Evolutionary conservation across 2,329 filamentous ascomycete genomes (phyloP), one percentile per base, ranked within the genome.

Genomic region (Lasiodiplodia sp.): DNA sequence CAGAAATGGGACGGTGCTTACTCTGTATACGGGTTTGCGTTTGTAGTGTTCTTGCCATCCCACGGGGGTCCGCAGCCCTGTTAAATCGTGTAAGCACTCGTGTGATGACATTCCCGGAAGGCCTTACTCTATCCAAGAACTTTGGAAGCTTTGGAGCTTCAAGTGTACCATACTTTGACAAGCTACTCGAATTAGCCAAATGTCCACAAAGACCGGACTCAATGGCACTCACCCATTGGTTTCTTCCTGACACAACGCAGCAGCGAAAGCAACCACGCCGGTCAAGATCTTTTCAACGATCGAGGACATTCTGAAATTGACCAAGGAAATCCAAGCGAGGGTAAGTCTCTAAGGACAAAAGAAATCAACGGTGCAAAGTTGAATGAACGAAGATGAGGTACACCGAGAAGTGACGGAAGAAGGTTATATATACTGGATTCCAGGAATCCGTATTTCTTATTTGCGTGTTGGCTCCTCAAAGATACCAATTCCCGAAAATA

Each of bases 1-100:
- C 28, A 12, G 14, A n/a, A 31, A n/a, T 16, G 44, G 11, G 18
- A 6, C 28, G 28, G n/a, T 14, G 14, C 52, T n/a, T 31, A 56
- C 23, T 58, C 65, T 18, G 53, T 58, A 14, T 67, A 67, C 7
- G 65, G 65, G n/a, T 67, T 51, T 21, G 56, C 56, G 21, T 60
- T 60, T n/a, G 56, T 44, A 25, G 21, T 28, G 3, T 5, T 60
- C 38, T 28, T 60, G n/a, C 21, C 14, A 7, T n/a, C 56, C 56
- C 56, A 60, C 5, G 56, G 56, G 23, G 25, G 11, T 25, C 56
- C 56, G 37, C 25, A 10, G 21, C 56, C 56, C 56, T 60, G 37
- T 21, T 18, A 16, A 14, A 4, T 7, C 4, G 38, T 34, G 2
- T 57, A 5, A 56, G 52, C n/a, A 31, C 16, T 8, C 10, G 18